phyloP scores from a whole-genome alignment of 2,329 filamentous ascomycete species.

The Alternaria panax region DNA sequence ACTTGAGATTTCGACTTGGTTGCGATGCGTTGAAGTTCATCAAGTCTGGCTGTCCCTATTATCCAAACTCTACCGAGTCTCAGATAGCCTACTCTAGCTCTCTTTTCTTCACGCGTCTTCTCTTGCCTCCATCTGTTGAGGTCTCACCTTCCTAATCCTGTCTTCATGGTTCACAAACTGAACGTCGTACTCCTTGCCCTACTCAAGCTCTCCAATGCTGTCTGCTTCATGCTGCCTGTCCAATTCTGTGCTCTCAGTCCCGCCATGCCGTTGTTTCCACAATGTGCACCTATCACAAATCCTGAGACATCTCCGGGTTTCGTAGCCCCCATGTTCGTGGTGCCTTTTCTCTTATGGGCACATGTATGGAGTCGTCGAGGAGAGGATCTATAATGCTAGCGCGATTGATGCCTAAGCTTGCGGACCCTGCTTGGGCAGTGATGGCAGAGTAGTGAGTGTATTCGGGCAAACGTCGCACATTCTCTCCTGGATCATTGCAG shows the following conservation, averaged over 20 bases:
- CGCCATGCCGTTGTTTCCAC: not conserved
- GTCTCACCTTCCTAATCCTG: not conserved
- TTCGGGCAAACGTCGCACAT: not conserved
- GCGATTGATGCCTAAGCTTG: not conserved
- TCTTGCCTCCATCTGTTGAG: not conserved
- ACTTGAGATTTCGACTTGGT: not conserved
- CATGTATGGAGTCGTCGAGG: not conserved
- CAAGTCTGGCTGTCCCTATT: not conserved
- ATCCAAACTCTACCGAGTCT: not conserved
- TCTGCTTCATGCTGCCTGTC: not conserved
- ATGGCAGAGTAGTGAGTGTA: not conserved
- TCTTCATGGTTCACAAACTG: not conserved
- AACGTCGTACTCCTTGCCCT: not conserved
- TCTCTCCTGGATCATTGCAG: not conserved
- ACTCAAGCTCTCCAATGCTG: not conserved
- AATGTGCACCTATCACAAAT: not conserved
- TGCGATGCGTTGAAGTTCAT: not conserved
- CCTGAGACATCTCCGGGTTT: not conserved
- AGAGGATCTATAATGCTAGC: not conserved
- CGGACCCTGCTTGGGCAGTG: not conserved
- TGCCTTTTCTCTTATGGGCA: not conserved
- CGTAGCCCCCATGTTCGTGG: not conserved
- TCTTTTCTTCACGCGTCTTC: not conserved
- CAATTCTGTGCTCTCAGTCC: not conserved
- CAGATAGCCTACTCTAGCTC: not conserved